phyloP scores from a whole-genome alignment of 2,329 filamentous ascomycete genomes.

The Macrophomina phaseolina region DNA sequence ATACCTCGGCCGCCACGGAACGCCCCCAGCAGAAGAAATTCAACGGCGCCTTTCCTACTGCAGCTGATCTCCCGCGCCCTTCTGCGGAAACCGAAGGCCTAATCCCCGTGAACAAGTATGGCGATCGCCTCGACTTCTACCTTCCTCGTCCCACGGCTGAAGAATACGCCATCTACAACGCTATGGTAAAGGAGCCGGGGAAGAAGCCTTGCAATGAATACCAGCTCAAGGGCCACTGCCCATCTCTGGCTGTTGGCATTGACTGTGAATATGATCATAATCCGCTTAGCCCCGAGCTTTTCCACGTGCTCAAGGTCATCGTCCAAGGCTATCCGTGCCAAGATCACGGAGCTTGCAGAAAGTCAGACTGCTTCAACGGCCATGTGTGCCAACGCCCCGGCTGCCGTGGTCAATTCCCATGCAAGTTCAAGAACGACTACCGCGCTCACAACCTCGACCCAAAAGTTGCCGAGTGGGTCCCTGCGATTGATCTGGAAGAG shows the following conservation, averaged over 20 bases:
- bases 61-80: conserved; percentile 22
- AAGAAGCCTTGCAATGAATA: conserved; percentile 58
- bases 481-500: conserved; percentile 26
- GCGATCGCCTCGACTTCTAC: conserved; percentile 55
- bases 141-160: conserved; percentile 44
- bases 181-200: conserved; percentile 35
- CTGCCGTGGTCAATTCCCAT: conserved; percentile 34
- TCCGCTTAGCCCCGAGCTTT: conserved; percentile 46
- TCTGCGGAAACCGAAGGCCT: conserved; percentile 29
- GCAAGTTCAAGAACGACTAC: conserved; percentile 34
- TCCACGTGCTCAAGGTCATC: conserved; percentile 53
- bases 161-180: conserved; percentile 49
- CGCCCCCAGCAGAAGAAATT: neutral
- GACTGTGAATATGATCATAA: conserved; percentile 55
- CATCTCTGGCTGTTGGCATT: neutral
- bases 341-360: conserved; percentile 49
- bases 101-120: conserved; percentile 55
- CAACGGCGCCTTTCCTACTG: conserved; percentile 12
- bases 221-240: conserved; percentile 52
- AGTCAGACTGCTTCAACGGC: conserved; percentile 52
- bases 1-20: neutral
- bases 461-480: conserved; percentile 34
- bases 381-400: conserved; percentile 51
- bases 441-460: conserved; percentile 35
- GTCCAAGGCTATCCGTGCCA: conserved; percentile 52